Conservation (phyloP, 257 asterid species). For the Nicotiana benthamiana region DNA sequence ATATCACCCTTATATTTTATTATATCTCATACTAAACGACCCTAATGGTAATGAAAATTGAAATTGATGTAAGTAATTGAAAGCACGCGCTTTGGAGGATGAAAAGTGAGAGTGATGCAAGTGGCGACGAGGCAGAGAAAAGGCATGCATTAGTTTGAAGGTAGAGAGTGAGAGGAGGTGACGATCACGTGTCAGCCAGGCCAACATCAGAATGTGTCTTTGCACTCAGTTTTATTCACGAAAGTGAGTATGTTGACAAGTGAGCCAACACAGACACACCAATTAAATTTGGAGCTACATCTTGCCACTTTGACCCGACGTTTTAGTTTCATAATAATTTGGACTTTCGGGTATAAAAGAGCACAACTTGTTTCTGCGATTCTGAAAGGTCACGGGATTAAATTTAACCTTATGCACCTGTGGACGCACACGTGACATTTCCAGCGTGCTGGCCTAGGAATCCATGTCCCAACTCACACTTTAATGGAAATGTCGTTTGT, state of each 20-base stretch:
- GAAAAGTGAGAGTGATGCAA: no score
- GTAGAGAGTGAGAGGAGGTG: neutral
- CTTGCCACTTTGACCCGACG: neutral
- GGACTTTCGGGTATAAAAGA: neutral
- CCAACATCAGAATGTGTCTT: neutral
- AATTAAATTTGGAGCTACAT: neutral
- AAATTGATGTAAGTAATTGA: no score
- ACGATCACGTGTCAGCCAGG: neutral
- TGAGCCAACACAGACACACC: neutral
- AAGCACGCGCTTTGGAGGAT: no score
- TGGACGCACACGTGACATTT: neutral
- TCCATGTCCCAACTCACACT: no score
- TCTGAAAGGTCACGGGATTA: neutral
- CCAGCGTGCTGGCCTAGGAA: no score
- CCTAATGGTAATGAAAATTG: no score
- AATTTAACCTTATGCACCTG: neutral
- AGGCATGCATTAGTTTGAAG: no score
- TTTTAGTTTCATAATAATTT: neutral
- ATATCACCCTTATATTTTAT: no score
- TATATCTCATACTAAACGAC: no score
- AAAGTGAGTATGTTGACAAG: neutral
- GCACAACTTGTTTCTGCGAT: neutral
- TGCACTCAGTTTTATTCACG: neutral
- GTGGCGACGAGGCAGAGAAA: neutral
- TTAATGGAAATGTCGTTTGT: no score